Evolutionary conservation across 2,329 filamentous ascomycete species (phyloP), one percentile per base, ranked within the genome.

Genomic region (Epichloe brachyelytri): DNA sequence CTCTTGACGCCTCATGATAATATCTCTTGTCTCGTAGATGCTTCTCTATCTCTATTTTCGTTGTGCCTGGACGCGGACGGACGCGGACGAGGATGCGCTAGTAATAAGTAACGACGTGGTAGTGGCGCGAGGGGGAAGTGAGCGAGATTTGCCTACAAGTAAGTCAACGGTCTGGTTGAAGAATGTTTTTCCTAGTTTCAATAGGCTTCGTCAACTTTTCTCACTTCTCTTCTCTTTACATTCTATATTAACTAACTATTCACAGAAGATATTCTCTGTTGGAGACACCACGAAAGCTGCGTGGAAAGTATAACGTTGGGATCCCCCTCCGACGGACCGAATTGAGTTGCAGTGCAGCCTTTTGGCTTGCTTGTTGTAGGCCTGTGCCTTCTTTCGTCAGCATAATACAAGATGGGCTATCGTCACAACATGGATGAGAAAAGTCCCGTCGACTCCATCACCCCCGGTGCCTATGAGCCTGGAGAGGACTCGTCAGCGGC

Each of bases 401-500:
- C 3, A 17, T 10, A 20, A n/a, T 39, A 6, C 33, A 50, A 0
- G 10, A 45, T 39, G 48, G 15, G 36, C n/a, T 6, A 12, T 17
- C 14, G 2, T 34, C 17, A 43, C n/a, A 43, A 43, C 17, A 41
- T 49, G 26, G 26, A 49, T 17, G 46, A 34, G 4, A 48, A 19
- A 17, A 49, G 14, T 20, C 38, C 15, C 22, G 26, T 48, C 22
- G 33, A 10, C 17, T 15, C 22, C 26, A 17, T 22, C 43, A 33
- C 4, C 19, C 17, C 48, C 6, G 26, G 14, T 41, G 40, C 14
- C 38, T 41, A 46, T 20, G 49, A 53, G 20, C 50, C 51, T 8
- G 50, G 44, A 19, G 56, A 53, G 43, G 50, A 41, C 37, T 53
- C 44, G 5, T 56, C 54, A 43, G 51, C 63, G 47, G 56, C 59